These are phyloP conservation scores for Hypoxylon sp. DNA, from an alignment of 2,329 filamentous ascomycete genomes.

Conservation along the genomic window DNA sequence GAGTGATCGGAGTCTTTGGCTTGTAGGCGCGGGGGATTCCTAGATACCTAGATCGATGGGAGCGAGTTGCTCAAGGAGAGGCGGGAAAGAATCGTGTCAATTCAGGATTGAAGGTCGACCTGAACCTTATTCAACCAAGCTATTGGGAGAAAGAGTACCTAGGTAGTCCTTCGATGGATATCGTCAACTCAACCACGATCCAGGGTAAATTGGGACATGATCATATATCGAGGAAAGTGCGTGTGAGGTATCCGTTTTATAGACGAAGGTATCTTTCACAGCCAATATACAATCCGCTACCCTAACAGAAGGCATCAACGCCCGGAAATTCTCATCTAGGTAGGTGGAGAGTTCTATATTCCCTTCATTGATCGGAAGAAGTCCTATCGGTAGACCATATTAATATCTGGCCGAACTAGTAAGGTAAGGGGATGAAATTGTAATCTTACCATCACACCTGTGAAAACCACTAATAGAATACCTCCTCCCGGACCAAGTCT, in stretches of 20 bases:
- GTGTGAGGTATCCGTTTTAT: slow-evolving; percentile 31
- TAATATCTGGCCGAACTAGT: slow-evolving; percentile 1
- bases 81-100: background rate
- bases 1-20: background rate
- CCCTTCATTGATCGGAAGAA: slow-evolving; percentile 46
- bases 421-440: background rate
- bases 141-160: slow-evolving; percentile 2
- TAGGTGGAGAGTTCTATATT: slow-evolving; percentile 21
- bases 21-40: too few species aligned
- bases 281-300: slow-evolving; percentile 34
- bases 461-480: slow-evolving; percentile 87
- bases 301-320: slow-evolving; percentile 5
- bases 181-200: background rate
- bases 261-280: slow-evolving; percentile 12
- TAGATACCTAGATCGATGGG: too few species aligned
- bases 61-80: too few species aligned
- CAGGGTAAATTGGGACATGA: background rate
- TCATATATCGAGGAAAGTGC: slow-evolving; percentile 18
- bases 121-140: background rate
- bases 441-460: slow-evolving; percentile 73
- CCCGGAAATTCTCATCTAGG: background rate
- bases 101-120: background rate
- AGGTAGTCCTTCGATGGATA: background rate
- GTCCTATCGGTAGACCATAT: slow-evolving; percentile 31
- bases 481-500: slow-evolving; percentile 66